These are phyloP conservation scores for Daldinia caldariorum DNA, from an alignment of 495 filamentous ascomycete species.

Conservation along the genomic window DNA sequence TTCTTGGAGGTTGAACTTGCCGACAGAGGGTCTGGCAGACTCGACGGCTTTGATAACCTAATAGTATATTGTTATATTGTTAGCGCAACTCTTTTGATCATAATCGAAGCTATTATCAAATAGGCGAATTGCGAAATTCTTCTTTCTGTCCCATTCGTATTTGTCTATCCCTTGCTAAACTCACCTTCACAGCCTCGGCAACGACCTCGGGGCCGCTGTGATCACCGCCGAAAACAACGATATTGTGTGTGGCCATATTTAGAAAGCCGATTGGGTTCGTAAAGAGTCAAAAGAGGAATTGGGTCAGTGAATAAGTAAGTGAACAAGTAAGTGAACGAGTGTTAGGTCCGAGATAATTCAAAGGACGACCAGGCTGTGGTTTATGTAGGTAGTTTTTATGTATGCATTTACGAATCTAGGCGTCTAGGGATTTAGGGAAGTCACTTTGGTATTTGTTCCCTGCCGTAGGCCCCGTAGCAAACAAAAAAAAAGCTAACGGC, in stretches of 20 bases:
- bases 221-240: slow-evolving; percentile 84
- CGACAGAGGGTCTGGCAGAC: slow-evolving; percentile 68
- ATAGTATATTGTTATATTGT: slow-evolving; percentile 20
- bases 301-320: background rate
- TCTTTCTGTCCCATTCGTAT: background rate
- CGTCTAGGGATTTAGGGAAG: slow-evolving; percentile 9
- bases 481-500: slow-evolving; percentile 26
- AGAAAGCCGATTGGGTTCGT: slow-evolving; percentile 8
- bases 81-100: slow-evolving; percentile 13
- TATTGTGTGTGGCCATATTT: slow-evolving; percentile 64
- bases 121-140: background rate
- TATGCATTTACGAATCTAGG: background rate
- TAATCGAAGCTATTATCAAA: background rate
- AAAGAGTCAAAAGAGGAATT: slow-evolving; percentile 1
- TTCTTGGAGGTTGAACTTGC: slow-evolving; percentile 88
- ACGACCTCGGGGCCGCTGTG: slow-evolving; percentile 92
- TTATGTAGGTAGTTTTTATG: background rate
- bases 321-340: background rate
- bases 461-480: slow-evolving; percentile 14
- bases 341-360: background rate
- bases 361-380: background rate
- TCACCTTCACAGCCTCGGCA: slow-evolving; percentile 85
- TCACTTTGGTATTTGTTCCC: background rate
- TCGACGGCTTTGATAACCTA: slow-evolving; percentile 82
- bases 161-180: slow-evolving; percentile 22